phyloP scores from a whole-genome alignment of 164 flowering plant species.

The Magnolia kwangsiensis region DNA sequence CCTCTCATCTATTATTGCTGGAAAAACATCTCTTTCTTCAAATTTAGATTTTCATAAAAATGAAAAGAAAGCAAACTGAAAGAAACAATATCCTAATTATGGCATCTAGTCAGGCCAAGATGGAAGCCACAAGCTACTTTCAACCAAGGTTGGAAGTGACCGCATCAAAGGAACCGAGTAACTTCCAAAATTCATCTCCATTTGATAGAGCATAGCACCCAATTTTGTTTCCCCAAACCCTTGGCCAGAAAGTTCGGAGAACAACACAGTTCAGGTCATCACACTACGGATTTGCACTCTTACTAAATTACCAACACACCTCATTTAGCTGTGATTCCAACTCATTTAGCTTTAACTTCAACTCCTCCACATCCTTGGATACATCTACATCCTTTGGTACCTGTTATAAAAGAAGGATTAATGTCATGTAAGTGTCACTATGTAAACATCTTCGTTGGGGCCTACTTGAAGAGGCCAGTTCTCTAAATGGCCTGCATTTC shows the following conservation, averaged over 20 bases:
- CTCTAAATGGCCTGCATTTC: not conserved
- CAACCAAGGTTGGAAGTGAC: not conserved
- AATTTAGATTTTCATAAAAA: no score
- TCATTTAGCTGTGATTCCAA: constrained; percentile 54
- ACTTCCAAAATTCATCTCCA: not conserved
- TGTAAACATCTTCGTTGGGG: not conserved
- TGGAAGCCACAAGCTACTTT: not conserved
- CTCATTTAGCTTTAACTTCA: constrained; percentile 44
- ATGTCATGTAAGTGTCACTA: not conserved
- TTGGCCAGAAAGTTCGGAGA: no score
- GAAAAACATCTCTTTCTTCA: no score
- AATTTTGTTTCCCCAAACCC: no score
- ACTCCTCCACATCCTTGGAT: constrained; percentile 37
- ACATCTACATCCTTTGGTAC: constrained; percentile 1
- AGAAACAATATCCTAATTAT: no score
- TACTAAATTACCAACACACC: constrained; percentile 28
- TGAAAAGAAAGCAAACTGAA: no score
- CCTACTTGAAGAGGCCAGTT: not conserved
- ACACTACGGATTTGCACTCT: no score
- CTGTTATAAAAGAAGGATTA: constrained; percentile 5
- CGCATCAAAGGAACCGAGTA: not conserved
- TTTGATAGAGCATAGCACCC: no score
- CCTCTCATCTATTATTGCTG: no score
- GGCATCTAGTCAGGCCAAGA: no score
- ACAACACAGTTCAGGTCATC: no score